Percentiles rank a stretch among this genome's conserved stretches.
Conservation (phyloP, 768 basidiomycete genomes). For the Nidula microcarpa region DNA sequence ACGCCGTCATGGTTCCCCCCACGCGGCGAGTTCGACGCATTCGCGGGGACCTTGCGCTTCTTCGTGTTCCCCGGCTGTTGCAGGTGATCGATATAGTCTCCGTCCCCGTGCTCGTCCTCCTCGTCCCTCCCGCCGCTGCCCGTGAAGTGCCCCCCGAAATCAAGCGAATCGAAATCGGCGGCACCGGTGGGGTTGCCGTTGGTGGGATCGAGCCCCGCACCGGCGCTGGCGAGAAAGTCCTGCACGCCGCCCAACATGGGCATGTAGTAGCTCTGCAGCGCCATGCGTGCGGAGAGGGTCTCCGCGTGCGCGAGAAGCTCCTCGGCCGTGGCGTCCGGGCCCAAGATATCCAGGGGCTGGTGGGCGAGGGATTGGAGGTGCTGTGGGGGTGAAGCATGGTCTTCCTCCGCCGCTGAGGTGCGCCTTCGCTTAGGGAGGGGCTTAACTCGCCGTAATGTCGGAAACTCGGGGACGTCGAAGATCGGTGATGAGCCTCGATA, state of each 20-base stretch:
- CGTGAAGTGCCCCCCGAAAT: constrained; percentile 24
- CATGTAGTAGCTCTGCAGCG: constrained; percentile 60
- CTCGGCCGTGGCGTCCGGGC: constrained; percentile 47
- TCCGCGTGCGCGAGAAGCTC: constrained; percentile 58
- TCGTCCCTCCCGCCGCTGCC: constrained; percentile 23
- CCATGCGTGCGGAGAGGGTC: constrained; percentile 54
- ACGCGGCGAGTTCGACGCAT: constrained; percentile 48
- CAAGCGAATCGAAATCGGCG: constrained; percentile 15
- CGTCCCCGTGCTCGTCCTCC: constrained; percentile 54
- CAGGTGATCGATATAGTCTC: constrained; percentile 65
- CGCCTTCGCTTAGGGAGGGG: constrained; percentile 77
- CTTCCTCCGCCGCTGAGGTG: constrained; percentile 22
- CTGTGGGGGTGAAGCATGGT: not conserved
- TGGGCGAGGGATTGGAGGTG: constrained; percentile 1
- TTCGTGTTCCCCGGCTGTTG: constrained; percentile 82
- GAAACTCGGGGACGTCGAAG: constrained; percentile 65
- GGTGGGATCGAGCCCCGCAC: constrained; percentile 8
- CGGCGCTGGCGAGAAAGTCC: constrained; percentile 30
- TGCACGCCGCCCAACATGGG: constrained; percentile 50
- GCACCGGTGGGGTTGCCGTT: constrained; percentile 2
- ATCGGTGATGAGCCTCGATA: constrained; percentile 54
- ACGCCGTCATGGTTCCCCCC: constrained; percentile 35
- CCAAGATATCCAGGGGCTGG: constrained; percentile 22
- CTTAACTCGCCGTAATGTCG: constrained; percentile 62
- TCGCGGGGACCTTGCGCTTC: constrained; percentile 83